These are phyloP conservation scores for Apophysomyces elegans DNA, from an alignment of 371 early-diverging fungal genomes.

Conservation along the genomic window DNA sequence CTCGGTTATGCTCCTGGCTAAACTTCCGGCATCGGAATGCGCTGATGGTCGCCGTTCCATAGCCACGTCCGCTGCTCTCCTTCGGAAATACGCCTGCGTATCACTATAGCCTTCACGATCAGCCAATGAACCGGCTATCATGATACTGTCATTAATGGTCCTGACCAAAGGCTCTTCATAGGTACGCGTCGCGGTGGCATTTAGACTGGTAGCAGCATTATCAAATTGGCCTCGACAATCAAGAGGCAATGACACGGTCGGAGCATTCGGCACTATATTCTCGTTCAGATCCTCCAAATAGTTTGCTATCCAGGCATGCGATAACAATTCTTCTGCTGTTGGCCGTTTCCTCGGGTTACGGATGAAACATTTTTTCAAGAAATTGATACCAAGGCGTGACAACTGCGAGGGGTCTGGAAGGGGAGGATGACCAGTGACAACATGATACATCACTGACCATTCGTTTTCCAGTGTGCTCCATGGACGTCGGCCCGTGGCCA, in stretches of 20 bases:
- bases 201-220: background rate
- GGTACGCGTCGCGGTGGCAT: background rate
- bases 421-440: constrained; percentile 75
- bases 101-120: background rate
- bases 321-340: constrained; percentile 73
- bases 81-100: background rate
- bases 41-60: background rate
- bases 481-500: constrained; percentile 92
- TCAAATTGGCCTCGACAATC: background rate
- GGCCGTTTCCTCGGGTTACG: constrained; percentile 78
- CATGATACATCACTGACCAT: constrained; percentile 92
- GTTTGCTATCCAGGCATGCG: constrained; percentile 75
- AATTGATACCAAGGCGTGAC: constrained; percentile 70
- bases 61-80: background rate
- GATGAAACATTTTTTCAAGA: constrained; percentile 79
- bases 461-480: constrained; percentile 93
- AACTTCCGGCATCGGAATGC: background rate
- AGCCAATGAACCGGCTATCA: background rate
- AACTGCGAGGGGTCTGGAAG: constrained; percentile 70
- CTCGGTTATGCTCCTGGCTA: background rate
- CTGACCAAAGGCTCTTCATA: background rate
- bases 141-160: background rate
- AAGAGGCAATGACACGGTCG: background rate
- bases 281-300: constrained; percentile 28
- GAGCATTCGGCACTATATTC: background rate